Evolutionary conservation across 1,284 basidiomycete genomes (phyloP), one percentile per base, ranked within the genome.

Genomic region (Marasmius tenuissimus): DNA sequence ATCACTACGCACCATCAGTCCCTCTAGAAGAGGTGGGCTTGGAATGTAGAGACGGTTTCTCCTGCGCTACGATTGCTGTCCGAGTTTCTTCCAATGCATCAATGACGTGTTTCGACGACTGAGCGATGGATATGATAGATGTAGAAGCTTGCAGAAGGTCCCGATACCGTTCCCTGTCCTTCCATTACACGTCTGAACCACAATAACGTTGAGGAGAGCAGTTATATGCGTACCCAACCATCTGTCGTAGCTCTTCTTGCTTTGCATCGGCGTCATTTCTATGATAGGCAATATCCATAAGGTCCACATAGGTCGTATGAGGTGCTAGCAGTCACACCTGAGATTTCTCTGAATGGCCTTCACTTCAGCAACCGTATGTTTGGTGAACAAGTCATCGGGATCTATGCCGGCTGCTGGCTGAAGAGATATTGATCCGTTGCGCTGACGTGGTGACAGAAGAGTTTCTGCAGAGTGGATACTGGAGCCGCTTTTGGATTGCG

Each of bases 101-200:
- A 52, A 84, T 71, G 10, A 92, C 89, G 65, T 80, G 81, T 58
- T 81, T 77, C 5, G 91, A 88, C 9, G 91, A 89, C 40, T 80
- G 73, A 10, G 88, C 80, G 65, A 93, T 88, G 56, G 85, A 82
- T 37, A 94, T 90, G 57, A 96, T 96, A 9, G 93, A 93, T 0
- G 92, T 87, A 0, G 95, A 96, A 0, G 95, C 94, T 68, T 95
- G 91, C 18, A 98, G 80, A 22, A 97, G 83, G 75, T 98, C 96
- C 57, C 96, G 89, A 76, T 98, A 97, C 65, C 95, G 88, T 82
- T 97, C 95, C 74, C 95, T 96, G 75, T 74, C 71, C 84, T 86
- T 88, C 82, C 82, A 76, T 71, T 70, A 70, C 75, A 73, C 67
- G 72, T 70, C 75, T 75, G 74, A 72, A 66, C 57, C 62, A 69